Conservation (phyloP, 306 rosid species). For the Spatholobus suberectus region DNA sequence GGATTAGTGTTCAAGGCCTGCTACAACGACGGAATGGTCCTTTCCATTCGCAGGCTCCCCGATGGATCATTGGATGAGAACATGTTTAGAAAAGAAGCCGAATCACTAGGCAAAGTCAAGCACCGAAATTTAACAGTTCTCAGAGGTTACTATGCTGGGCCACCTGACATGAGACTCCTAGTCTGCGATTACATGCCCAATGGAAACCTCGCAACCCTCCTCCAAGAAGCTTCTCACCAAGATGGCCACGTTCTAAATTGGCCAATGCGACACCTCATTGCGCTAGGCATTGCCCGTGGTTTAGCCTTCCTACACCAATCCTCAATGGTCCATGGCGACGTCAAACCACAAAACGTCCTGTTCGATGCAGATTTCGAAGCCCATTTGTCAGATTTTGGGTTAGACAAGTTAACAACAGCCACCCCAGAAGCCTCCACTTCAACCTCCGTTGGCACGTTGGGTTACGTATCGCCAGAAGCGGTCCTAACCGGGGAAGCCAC, state of each 20-base stretch:
- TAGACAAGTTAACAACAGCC: conserved; percentile 61
- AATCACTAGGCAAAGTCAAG: conserved; percentile 72
- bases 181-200: conserved; percentile 97
- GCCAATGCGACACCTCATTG: conserved; percentile 99
- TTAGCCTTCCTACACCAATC: conserved; percentile 85
- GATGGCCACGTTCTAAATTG: conserved; percentile 96
- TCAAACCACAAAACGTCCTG: conserved; percentile 84
- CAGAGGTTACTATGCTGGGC: conserved; percentile 88
- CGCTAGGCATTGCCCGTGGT: conserved; percentile 93
- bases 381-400: conserved; percentile 90
- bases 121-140: conserved; percentile 91
- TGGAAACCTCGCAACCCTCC: conserved; percentile 95
- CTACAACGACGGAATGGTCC: conserved; percentile 93
- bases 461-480: conserved; percentile 88
- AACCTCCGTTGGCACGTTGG: conserved; percentile 75
- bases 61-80: conserved; percentile 77
- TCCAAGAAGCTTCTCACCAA: conserved; percentile 98
- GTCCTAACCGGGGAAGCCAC: conserved; percentile 77
- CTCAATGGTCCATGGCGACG: conserved; percentile 74
- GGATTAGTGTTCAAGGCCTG: conserved; percentile 92
- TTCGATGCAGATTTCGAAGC: conserved; percentile 98
- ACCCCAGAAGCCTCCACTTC: conserved; percentile 74
- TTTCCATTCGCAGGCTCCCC: conserved; percentile 82
- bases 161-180: conserved; percentile 77
- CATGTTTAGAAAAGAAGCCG: conserved; percentile 88